Percentiles rank a stretch among this genome's conserved stretches.
Conservation (phyloP, 2,329 filamentous ascomycete species). For the Aspergillus fumigatus region DNA sequence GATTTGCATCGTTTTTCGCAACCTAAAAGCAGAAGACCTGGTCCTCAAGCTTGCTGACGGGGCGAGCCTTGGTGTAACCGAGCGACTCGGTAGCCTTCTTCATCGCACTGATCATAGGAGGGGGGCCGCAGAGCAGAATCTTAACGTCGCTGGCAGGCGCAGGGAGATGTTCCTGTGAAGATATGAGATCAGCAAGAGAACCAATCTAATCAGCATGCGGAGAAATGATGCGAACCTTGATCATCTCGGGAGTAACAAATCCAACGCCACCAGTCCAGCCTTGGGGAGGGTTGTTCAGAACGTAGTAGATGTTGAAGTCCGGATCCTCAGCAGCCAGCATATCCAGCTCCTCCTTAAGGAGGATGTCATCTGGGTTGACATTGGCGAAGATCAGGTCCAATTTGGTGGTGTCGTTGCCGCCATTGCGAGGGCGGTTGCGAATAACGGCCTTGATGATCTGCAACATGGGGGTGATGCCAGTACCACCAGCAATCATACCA, state of each 20-base stretch:
- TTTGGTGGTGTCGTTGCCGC: slow-evolving; percentile 76
- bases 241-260: slow-evolving; percentile 94
- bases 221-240: slow-evolving; percentile 58
- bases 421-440: slow-evolving; percentile 61
- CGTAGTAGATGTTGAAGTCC: slow-evolving; percentile 85
- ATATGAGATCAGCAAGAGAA: background rate
- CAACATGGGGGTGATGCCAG: slow-evolving; percentile 97
- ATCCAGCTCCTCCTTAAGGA: slow-evolving; percentile 89
- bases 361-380: slow-evolving; percentile 85
- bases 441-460: slow-evolving; percentile 91
- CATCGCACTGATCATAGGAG: slow-evolving; percentile 92
- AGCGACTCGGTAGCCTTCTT: slow-evolving; percentile 92
- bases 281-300: slow-evolving; percentile 91
- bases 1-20: background rate
- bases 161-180: slow-evolving; percentile 55
- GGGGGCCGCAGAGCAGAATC: slow-evolving; percentile 89
- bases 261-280: slow-evolving; percentile 89
- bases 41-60: slow-evolving; percentile 96
- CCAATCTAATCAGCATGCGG: background rate
- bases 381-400: slow-evolving; percentile 97
- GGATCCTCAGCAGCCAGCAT: slow-evolving; percentile 69
- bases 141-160: slow-evolving; percentile 83
- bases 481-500: slow-evolving; percentile 96
- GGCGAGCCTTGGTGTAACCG: slow-evolving; percentile 85
- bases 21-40: slow-evolving; percentile 92